phyloP scores from a whole-genome alignment of 2,329 filamentous ascomycete genomes.

The Neonectria magnoliae region DNA sequence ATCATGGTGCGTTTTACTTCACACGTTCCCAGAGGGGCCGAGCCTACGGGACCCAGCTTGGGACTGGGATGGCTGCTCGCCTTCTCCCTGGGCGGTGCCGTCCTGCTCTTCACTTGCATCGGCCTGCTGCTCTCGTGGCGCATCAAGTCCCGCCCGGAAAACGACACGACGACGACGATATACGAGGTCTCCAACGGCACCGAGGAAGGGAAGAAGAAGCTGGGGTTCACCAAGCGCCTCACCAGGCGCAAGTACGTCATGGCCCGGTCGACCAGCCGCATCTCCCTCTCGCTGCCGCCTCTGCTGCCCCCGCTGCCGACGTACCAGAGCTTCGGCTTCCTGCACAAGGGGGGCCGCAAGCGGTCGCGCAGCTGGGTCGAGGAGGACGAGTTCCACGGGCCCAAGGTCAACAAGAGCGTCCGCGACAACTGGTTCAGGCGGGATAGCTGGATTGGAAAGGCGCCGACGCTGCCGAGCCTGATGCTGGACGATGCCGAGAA shows the following conservation, averaged over 20 bases:
- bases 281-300: slow-evolving; percentile 44
- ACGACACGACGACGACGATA: slow-evolving; percentile 36
- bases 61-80: slow-evolving; percentile 54
- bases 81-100: slow-evolving; percentile 59
- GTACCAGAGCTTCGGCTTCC: slow-evolving; percentile 45
- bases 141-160: slow-evolving; percentile 38
- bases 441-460: slow-evolving; percentile 48
- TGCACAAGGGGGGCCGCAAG: slow-evolving; percentile 41
- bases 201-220: slow-evolving; percentile 21
- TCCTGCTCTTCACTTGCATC: slow-evolving; percentile 55
- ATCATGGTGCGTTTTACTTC: slow-evolving; percentile 24
- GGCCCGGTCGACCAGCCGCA: slow-evolving; percentile 42
- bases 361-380: slow-evolving; percentile 57
- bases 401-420: slow-evolving; percentile 48
- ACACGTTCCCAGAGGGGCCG: slow-evolving; percentile 19
- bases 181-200: slow-evolving; percentile 42
- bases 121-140: slow-evolving; percentile 55
- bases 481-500: slow-evolving; percentile 41
- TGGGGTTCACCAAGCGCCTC: slow-evolving; percentile 42
- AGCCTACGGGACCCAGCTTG: slow-evolving; percentile 33
- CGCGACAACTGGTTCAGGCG: slow-evolving; percentile 44
- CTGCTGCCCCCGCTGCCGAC: slow-evolving; percentile 48
- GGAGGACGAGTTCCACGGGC: slow-evolving; percentile 62
- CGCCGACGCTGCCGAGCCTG: slow-evolving; percentile 51
- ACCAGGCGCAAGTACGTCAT: slow-evolving; percentile 44